Evolutionary conservation across 371 early-diverging fungal genomes (phyloP).

Genomic region (Circinella umbellata): DNA sequence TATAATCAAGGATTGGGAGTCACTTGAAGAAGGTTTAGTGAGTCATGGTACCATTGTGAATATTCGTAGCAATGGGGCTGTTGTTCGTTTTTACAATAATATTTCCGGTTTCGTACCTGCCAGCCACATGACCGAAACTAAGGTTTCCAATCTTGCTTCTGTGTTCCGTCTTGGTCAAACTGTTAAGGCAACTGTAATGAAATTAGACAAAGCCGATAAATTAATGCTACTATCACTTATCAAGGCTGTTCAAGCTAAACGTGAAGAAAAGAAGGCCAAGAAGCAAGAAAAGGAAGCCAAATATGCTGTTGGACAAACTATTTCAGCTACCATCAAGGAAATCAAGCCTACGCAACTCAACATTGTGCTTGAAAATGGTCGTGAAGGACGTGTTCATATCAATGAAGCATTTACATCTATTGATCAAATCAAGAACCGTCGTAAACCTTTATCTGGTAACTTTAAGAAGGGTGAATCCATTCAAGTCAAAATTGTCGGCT

Average conservation of each 20-base stretch:
- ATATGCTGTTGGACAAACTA: conserved; percentile 55
- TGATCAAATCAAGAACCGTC: conserved; percentile 38
- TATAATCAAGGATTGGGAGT: conserved; percentile 61
- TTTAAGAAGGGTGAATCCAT: conserved; percentile 48
- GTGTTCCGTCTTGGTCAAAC: conserved; percentile 77
- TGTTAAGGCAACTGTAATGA: conserved; percentile 77
- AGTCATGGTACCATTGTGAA: conserved; percentile 70
- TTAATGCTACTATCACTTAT: conserved; percentile 42
- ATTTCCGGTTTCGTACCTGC: conserved; percentile 72
- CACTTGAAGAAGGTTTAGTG: conserved; percentile 59
- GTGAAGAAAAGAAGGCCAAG: conserved; percentile 31
- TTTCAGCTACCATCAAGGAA: conserved; percentile 58
- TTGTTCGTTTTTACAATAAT: conserved; percentile 81
- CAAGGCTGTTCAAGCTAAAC: conserved; percentile 40
- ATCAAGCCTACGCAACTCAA: conserved; percentile 67
- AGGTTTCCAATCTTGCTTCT: conserved; percentile 44
- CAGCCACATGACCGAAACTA: conserved; percentile 65
- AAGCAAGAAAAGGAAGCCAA: conserved; percentile 53
- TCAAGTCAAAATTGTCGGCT: conserved; percentile 69
- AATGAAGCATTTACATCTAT: conserved; percentile 62
- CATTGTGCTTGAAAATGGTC: conserved; percentile 64
- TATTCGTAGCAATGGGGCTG: conserved; percentile 69
- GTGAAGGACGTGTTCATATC: conserved; percentile 71
- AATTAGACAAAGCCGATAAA: conserved; percentile 52
- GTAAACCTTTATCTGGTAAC: conserved; percentile 39